Evolutionary conservation across 2,329 filamentous ascomycete genomes (phyloP), one percentile per base, ranked within the genome.

Genomic region (Corinectria fuckeliana): DNA sequence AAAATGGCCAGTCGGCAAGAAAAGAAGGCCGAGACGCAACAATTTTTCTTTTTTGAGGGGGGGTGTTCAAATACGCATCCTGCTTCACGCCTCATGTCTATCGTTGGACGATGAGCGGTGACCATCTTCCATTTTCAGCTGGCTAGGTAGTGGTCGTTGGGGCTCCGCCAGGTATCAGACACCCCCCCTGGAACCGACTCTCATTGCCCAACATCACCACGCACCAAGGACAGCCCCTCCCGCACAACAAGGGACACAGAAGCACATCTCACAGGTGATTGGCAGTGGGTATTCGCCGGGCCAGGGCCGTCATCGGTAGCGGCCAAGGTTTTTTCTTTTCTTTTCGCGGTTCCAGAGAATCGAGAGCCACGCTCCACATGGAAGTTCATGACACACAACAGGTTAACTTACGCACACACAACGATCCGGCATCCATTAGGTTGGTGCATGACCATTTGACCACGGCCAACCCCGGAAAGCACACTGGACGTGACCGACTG

Each of bases 291-390:
- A 54, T 60, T 63, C 39, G 55, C 63, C 65, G 56, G n/a, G 61
- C 64, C 54, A 65, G 59, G 59, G 62, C 62, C 64, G 56, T 61
- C 57, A 54, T 55, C 66, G 53, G 62, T 63, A 67, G 66, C 60
- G 65, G 60, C 62, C 64, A 70, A 60, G 58, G n/a, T n/a, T n/a
- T 60, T 65, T 69, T 52, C 65, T 69, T 62, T 66, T 61, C 51
- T 61, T 52, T 58, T 67, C 57, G 62, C 62, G 62, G 69, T 73
- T 66, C 73, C 73, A 74, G 71, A 73, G 63, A 70, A 66, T 69
- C 72, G 73, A 69, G 67, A 74, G 71, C 66, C 67, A 56, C 45
- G 57, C 67, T 71, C 70, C 72, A 72, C 72, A 62, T 34, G 55
- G 63, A 63, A 60, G 68, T 71, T 72, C 67, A 61, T 70, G 63